Conservation (phyloP, 768 basidiomycete genomes). For the Terana coerulea region DNA sequence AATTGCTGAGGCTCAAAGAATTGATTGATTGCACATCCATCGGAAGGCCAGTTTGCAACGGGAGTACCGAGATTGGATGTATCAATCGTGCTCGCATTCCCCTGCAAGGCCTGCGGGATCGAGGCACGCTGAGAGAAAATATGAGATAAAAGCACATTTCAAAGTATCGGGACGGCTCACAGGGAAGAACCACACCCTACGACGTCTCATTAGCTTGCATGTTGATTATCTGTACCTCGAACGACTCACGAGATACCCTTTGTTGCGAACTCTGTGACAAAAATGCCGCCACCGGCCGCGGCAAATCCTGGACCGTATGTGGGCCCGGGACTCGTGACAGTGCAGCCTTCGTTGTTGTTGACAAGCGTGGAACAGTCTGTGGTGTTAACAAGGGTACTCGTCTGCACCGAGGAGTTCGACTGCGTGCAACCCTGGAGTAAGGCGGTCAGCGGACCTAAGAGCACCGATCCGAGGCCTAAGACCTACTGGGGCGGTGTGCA, state of each 20-base stretch:
- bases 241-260: constrained; percentile 57
- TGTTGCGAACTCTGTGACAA: constrained; percentile 66
- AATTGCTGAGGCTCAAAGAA: constrained; percentile 64
- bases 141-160: not conserved
- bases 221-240: too few relatives aligned
- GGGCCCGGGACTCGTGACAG: constrained; percentile 49
- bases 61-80: constrained; percentile 62
- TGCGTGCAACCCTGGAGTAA: constrained; percentile 46
- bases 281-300: constrained; percentile 65
- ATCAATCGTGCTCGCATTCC: constrained; percentile 47
- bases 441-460: not conserved
- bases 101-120: constrained; percentile 45
- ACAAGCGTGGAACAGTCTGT: constrained; percentile 57
- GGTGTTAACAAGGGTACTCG: constrained; percentile 48
- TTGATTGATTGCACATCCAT: constrained; percentile 46
- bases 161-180: constrained; percentile 25
- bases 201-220: not conserved
- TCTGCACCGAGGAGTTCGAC: constrained; percentile 40
- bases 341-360: constrained; percentile 63
- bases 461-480: not conserved
- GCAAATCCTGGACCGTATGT: constrained; percentile 65
- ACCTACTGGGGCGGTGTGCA: constrained; percentile 60
- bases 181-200: constrained; percentile 62
- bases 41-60: constrained; percentile 61
- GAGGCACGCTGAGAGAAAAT: constrained; percentile 31